Evolutionary conservation across 495 filamentous ascomycete species (phyloP).

Genomic region (Pseudomonodictys pantanalensis): DNA sequence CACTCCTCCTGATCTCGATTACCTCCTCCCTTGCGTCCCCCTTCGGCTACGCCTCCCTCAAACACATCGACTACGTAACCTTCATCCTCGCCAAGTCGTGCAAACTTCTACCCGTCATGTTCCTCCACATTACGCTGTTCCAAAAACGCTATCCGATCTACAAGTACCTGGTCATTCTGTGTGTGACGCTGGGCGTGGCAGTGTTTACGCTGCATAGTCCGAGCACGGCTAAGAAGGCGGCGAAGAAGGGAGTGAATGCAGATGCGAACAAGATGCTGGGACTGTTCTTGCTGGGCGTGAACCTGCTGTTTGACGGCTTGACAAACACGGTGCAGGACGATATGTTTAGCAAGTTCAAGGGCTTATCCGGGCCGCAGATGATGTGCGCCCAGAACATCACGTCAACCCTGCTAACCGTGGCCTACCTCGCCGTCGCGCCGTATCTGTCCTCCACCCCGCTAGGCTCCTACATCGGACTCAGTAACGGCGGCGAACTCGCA

Average conservation of each 20-base stretch:
- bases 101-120: constrained; percentile 97
- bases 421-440: constrained; percentile 74
- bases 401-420: constrained; percentile 66
- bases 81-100: constrained; percentile 97
- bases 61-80: constrained; percentile 97
- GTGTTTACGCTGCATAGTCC: constrained; percentile 90
- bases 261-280: constrained; percentile 59
- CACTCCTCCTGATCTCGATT: constrained; percentile 81
- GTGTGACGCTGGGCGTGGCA: constrained; percentile 88
- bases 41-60: constrained; percentile 89
- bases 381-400: constrained; percentile 98
- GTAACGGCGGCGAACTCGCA: constrained; percentile 65
- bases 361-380: constrained; percentile 92
- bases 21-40: constrained; percentile 85
- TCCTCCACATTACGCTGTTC: constrained; percentile 90
- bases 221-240: constrained; percentile 62
- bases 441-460: constrained; percentile 65
- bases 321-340: constrained; percentile 97
- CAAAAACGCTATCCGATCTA: constrained; percentile 87
- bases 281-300: constrained; percentile 79
- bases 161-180: constrained; percentile 89
- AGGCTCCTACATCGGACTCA: constrained; percentile 65
- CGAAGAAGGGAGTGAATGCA: constrained; percentile 49
- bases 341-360: constrained; percentile 74
- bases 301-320: constrained; percentile 90